Evolutionary conservation across 2,329 filamentous ascomycete species (phyloP).

Genomic region (Aspergillus fructus): DNA sequence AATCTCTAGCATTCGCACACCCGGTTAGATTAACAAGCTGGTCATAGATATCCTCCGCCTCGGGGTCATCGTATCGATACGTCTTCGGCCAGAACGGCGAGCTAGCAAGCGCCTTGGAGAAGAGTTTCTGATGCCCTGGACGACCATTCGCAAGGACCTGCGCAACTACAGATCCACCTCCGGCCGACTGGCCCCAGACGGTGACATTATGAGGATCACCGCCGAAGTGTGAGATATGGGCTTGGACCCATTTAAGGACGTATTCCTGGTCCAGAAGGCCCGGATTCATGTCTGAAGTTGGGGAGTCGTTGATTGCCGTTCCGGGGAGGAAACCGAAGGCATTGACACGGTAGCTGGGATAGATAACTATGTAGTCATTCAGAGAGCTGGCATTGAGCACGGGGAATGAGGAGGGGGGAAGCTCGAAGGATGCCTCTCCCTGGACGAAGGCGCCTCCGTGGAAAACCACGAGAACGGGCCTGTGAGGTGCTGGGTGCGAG

Average conservation of each 20-base stretch:
- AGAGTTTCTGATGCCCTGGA: conserved; percentile 45
- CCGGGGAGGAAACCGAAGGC: conserved; percentile 58
- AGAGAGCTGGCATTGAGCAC: conserved; percentile 54
- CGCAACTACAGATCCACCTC: conserved; percentile 45
- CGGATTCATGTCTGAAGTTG: conserved; percentile 51
- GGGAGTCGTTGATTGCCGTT: conserved; percentile 45
- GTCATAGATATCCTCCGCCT: conserved; percentile 54
- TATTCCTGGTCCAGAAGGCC: conserved; percentile 55
- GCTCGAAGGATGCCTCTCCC: conserved; percentile 54
- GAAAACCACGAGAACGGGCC: conserved; percentile 61
- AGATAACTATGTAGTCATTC: conserved; percentile 54
- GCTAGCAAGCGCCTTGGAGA: conserved; percentile 52
- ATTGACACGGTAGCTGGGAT: conserved; percentile 58
- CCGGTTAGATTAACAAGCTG: conserved; percentile 49
- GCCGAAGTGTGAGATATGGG: conserved; percentile 54
- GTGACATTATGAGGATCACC: conserved; percentile 55
- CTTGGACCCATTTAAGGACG: conserved; percentile 55
- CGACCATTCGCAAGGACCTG: conserved; percentile 50
- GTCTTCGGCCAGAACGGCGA: conserved; percentile 62
- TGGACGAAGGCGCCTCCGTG: conserved; percentile 63
- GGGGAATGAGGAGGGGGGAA: conserved; percentile 59
- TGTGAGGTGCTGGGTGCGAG: conserved; percentile 30
- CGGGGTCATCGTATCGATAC: conserved; percentile 51
- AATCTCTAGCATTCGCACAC: conserved; percentile 45
- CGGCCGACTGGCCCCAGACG: conserved; percentile 57